These are phyloP conservation scores for Globisporangium echinulatum DNA, from an alignment of 352 stramenopile genomes.

Conservation along the genomic window DNA sequence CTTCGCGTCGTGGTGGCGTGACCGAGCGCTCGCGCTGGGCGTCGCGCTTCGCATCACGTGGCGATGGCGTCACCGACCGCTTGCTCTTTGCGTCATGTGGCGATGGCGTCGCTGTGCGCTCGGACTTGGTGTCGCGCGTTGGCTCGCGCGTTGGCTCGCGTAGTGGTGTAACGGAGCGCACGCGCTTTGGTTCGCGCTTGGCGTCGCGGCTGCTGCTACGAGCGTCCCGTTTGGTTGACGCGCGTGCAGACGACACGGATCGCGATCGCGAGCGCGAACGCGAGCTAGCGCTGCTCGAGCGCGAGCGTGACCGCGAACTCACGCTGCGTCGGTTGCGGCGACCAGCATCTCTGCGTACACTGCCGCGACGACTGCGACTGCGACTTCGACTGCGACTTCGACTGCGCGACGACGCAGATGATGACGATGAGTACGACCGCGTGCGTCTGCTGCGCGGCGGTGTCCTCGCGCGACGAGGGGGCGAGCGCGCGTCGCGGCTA, in stretches of 20 bases:
- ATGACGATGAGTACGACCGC: slow-evolving; percentile 11
- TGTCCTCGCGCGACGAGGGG: background rate
- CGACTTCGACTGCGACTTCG: slow-evolving; percentile 10
- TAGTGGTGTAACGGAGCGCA: slow-evolving; percentile 6
- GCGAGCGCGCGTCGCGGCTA: slow-evolving; percentile 4
- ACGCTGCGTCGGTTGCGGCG: background rate
- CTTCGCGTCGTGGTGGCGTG: background rate
- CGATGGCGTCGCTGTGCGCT: background rate
- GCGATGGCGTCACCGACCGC: background rate
- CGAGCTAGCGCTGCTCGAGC: slow-evolving; percentile 5
- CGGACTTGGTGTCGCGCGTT: background rate
- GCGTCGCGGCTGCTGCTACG: background rate
- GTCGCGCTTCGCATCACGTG: background rate
- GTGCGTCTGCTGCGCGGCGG: slow-evolving; percentile 10
- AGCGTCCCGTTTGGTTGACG: too few species aligned
- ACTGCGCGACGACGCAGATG: slow-evolving; percentile 10
- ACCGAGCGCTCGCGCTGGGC: background rate
- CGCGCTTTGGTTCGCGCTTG: background rate
- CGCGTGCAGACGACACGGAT: background rate
- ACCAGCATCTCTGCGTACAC: background rate
- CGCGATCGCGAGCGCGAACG: slow-evolving; percentile 16
- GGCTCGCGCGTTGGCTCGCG: background rate
- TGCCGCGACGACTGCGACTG: background rate
- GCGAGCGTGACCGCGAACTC: slow-evolving; percentile 2
- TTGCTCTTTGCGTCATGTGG: background rate